A percentile compares a stretch with the other conserved stretches of the same genome.
These are phyloP conservation scores for Sphagnum fallax DNA, from an alignment of 228 moss, liverwort and hornwort species.

Conservation along the genomic window DNA sequence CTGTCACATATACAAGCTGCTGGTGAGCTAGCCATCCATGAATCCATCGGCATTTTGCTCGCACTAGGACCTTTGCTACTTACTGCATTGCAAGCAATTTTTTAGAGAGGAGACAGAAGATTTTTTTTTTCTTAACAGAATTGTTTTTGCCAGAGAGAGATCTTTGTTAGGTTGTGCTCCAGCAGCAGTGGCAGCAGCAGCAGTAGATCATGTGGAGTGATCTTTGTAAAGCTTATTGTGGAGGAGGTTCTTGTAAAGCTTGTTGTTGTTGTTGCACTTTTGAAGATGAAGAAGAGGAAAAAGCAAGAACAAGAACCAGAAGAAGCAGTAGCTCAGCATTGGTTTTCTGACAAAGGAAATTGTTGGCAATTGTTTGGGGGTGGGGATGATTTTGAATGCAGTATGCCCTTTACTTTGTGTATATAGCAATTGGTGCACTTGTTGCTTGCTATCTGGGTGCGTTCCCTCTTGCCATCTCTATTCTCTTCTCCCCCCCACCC, in stretches of 20 bases:
- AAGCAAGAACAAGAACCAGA: neutral
- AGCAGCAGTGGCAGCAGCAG: too few relatives aligned
- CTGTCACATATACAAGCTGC: too few relatives aligned
- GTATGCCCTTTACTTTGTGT: constrained; percentile 45
- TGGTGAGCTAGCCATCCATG: too few relatives aligned
- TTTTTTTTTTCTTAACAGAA: too few relatives aligned
- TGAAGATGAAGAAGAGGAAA: neutral
- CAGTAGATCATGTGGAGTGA: too few relatives aligned
- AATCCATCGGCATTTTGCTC: too few relatives aligned
- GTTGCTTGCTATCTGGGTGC: constrained; percentile 47
- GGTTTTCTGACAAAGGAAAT: neutral
- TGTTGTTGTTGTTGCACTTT: neutral
- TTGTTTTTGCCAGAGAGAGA: too few relatives aligned
- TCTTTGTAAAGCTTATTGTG: neutral
- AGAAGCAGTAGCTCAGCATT: neutral
- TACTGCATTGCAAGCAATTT: too few relatives aligned
- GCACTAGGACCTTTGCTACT: too few relatives aligned
- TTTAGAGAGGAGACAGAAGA: too few relatives aligned
- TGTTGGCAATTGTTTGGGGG: neutral
- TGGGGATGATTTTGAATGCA: constrained; percentile 19
- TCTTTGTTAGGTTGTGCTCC: too few relatives aligned
- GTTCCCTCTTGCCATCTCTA: neutral
- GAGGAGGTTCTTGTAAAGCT: neutral
- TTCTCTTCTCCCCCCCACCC: neutral
- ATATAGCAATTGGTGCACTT: constrained; percentile 37